Base-by-base conservation (phyloP, 129 eudicot species). In the Ambrosia artemisiifolia region DNA sequence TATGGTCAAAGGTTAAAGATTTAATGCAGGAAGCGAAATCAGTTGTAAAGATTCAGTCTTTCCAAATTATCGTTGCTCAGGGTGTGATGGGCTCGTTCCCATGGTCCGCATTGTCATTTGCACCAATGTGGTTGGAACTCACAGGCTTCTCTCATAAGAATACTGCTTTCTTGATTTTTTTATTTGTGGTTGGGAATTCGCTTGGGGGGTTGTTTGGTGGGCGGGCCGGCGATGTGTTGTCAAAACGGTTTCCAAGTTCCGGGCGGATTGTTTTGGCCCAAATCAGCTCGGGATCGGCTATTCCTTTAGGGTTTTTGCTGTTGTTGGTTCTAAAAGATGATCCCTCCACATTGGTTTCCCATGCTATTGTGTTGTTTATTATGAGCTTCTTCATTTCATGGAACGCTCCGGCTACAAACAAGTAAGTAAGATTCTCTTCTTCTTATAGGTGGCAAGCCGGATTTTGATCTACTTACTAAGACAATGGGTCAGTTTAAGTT, bases 91-190 rank as follows among this genome's bases (percentile, higher is more conserved):
- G 98, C 17, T 90, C 96, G 11, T 94, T 94, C 51, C 98, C 98
- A 0, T 94, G 98, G 98, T 94, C 98, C 6, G 97, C 98, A 51
- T 70, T 94, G 82, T 87, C 98, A 30, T 94, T 94, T 81, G 88
- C 96, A 13, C 83, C 96, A n/a, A 90, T 94, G 98, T 94, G 97
- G 98, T 76, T 94, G 61, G 98, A 94, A 73, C 89, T 94, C 33
- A 74, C 67, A 12, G 97, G 98, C 14, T 90, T 94, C 63, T 85
- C 97, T 47, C 98, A 94, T 51, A 68, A 71, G 80, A 67, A 75
- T 46, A 90, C 97, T 30, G 96, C 91, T 59, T 68, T 86, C 11
- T 83, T 94, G 67, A 77, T 88, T 3, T 88, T 86, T 53, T 67
- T 86, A 51, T 90, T 94, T 68, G 87, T 88, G 17, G 46, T 90